These are phyloP conservation scores for Euptelea pleiosperma DNA, from an alignment of 164 flowering plant genomes.

Conservation along the genomic window DNA sequence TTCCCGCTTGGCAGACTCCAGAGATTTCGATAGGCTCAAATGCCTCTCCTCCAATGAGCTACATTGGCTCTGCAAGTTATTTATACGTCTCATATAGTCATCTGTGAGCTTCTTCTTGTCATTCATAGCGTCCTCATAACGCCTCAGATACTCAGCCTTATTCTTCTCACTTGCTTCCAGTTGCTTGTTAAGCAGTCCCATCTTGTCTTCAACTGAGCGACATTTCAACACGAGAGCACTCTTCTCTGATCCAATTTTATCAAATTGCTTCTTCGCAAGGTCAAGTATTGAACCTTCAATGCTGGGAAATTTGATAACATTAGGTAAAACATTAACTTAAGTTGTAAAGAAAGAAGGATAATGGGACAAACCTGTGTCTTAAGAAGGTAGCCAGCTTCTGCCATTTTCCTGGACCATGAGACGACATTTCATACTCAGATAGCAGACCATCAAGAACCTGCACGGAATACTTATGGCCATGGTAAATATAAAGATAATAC, in stretches of 20 bases:
- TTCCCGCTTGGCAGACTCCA: slow-evolving; percentile 56
- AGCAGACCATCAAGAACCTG: slow-evolving; percentile 75
- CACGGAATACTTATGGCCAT: not conserved
- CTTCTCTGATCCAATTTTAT: slow-evolving; percentile 65
- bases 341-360: not conserved
- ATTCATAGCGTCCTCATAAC: slow-evolving; percentile 82
- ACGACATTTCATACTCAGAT: slow-evolving; percentile 71
- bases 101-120: slow-evolving; percentile 81
- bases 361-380: slow-evolving; percentile 57
- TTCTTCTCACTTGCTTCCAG: slow-evolving; percentile 76
- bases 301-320: slow-evolving; percentile 31
- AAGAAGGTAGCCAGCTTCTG: slow-evolving; percentile 57
- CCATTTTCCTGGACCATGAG: slow-evolving; percentile 90
- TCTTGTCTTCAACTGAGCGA: slow-evolving; percentile 74
- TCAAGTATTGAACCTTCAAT: slow-evolving; percentile 76
- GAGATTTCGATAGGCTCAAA: slow-evolving; percentile 45
- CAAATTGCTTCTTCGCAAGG: slow-evolving; percentile 59
- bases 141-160: slow-evolving; percentile 73
- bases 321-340: not conserved
- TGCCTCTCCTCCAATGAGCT: slow-evolving; percentile 73
- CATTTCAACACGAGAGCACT: slow-evolving; percentile 68
- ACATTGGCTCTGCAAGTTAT: slow-evolving; percentile 58
- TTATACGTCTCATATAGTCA: slow-evolving; percentile 66
- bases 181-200: slow-evolving; percentile 66
- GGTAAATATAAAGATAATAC: too few species aligned